phyloP scores from a whole-genome alignment of 2,329 filamentous ascomycete species.

The Fusarium pseudocircinatum region DNA sequence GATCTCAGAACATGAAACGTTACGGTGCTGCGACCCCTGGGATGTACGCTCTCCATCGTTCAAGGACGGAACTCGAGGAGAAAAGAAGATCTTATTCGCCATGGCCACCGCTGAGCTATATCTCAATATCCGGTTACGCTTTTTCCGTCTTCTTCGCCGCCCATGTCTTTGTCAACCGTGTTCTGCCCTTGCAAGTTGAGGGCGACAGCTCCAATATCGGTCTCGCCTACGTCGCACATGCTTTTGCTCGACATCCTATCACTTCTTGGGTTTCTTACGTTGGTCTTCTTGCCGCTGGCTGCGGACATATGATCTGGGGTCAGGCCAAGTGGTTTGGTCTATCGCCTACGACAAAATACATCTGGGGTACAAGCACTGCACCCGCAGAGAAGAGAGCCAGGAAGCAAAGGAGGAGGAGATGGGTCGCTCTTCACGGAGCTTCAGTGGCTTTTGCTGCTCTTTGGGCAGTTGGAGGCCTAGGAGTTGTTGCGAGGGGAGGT shows the following conservation, averaged over 20 bases:
- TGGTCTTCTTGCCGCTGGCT: conserved; percentile 72
- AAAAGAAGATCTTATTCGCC: conserved; percentile 37
- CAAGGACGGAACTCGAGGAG: conserved; percentile 43
- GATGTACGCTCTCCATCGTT: conserved; percentile 54
- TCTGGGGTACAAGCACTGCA: conserved; percentile 53
- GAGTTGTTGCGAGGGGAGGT: conserved; percentile 78
- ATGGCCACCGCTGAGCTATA: conserved; percentile 79
- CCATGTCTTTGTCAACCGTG: conserved; percentile 80
- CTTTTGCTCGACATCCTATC: conserved; percentile 76
- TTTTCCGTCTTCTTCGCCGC: conserved; percentile 72
- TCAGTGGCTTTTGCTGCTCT: conserved; percentile 66
- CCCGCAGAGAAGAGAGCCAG: conserved; percentile 61
- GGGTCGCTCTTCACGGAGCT: conserved; percentile 76
- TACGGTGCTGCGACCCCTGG: conserved; percentile 77
- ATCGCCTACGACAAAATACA: conserved; percentile 65
- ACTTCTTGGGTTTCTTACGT: conserved; percentile 76
- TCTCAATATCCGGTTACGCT: conserved; percentile 77
- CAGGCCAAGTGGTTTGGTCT: conserved; percentile 82
- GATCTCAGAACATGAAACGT: conserved; percentile 74
- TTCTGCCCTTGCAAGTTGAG: conserved; percentile 78
- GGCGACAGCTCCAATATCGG: conserved; percentile 89
- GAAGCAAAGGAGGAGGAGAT: conserved; percentile 68
- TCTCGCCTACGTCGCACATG: conserved; percentile 84
- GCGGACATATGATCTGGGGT: conserved; percentile 85
- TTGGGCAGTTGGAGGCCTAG: conserved; percentile 87